Base-by-base conservation (phyloP, 768 basidiomycete species). In the Epithele typhae region DNA sequence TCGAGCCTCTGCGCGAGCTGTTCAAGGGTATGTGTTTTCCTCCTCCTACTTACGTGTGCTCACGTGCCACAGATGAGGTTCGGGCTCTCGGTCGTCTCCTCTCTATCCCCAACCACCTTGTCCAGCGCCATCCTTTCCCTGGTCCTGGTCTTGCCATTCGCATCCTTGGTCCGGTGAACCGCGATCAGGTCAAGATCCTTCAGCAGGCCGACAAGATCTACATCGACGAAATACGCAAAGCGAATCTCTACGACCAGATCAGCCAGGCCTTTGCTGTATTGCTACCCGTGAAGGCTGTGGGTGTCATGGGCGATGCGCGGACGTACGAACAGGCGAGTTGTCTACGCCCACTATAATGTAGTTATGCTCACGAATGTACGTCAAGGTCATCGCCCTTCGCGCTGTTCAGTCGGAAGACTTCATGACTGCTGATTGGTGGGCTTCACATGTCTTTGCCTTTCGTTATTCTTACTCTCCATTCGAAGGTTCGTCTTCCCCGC, bases 341-440 rank as follows among this genome's bases (percentile, higher is more conserved):
- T 34, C 23, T 8, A 1, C 4, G 3, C n/a, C 5, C 14, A 2
- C 21, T 30, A 9, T 6, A 19, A 10, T 40, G 11, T 12, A 27
- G 23, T 30, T 21, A 14, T n/a, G 18, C 21, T 22, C 41, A n/a
- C 43, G 3, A 2, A 18, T 25, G 1, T 6, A 22, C 23, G 32
- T 56, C n/a, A n/a, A 87, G 82, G 94, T 99, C 40, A 91, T 98
- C 48, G 90, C 92, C 1, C 74, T 99, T 43, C 81, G 96, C 41
- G 96, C 96, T 3, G 95, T 98, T 8, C 86, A 90, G 62, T 84
- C 93, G n/a, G 95, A 97, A 63, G 96, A 99, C 66, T 99, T 99
- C 63, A 99, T 99, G 96, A 99, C 96, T 12, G 96, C 96, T 27
- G 95, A 98, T 64, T 98, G 95, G 95, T 92, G 61, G 35, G 79